Base-by-base conservation (phyloP, 2,329 filamentous ascomycete species). In the Epichloe coenophiala region DNA sequence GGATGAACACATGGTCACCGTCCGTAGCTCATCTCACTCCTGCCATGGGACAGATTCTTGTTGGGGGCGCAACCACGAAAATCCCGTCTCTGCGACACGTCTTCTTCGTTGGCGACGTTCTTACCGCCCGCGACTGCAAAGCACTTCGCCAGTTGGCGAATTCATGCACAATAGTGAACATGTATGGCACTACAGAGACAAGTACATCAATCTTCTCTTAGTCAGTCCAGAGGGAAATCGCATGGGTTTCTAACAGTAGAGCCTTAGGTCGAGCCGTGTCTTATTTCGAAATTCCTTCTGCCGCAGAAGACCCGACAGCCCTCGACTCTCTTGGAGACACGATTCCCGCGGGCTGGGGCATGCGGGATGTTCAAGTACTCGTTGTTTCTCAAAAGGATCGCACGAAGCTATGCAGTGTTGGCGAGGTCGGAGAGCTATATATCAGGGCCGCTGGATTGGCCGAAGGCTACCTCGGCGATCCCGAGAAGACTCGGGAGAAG, bases 21-120 rank as follows among this genome's bases (percentile, higher is more conserved):
- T 89, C 19, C 15, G 86, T 89, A 17, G 88, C 85, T 12, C 93
- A 97, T 67, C 70, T 97, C 39, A 98, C 93, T 1, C 93, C 93
- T 9, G 93, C 93, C 51, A 96, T 97, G 90, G 90, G 90, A 50
- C 88, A 96, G 59, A 93, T 97, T 54, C 71, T 97, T 2, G 83
- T 91, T n/a, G 90, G 89, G 42, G 88, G 86, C 57, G 86, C 88
- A 23, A 83, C 72, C 3, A 82, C 87, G 0, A 68, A 86, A 57
- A 94, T 96, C 60, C 84, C 88, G 1, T 74, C 77, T 12, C 73
- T 97, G n/a, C 75, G 84, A 52, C 75, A 81, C 51, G 88, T 83
- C 17, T 91, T 97, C 73, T 97, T 91, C 55, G 91, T 97, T 1
- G 93, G 93, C 35, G 91, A 97, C 61, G 74, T 96, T 36, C 68